phyloP scores from a whole-genome alignment of 129 eudicot genomes.

The Chrysanthemum makinoi region DNA sequence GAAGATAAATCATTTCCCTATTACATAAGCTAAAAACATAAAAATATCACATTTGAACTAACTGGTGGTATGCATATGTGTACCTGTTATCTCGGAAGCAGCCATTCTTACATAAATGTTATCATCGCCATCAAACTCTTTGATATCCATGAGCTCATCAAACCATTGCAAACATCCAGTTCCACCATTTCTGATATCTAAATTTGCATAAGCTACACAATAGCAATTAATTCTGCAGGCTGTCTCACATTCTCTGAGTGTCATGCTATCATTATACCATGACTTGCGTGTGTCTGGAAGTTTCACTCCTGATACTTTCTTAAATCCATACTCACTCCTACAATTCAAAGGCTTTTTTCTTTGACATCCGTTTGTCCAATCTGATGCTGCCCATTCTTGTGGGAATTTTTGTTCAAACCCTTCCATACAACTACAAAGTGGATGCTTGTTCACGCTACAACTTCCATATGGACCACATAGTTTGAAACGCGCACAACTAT shows the following conservation, averaged over 20 bases:
- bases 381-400: constrained; percentile 25
- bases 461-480: constrained; percentile 37
- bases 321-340: constrained; percentile 17
- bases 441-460: constrained; percentile 23
- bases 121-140: constrained; percentile 18
- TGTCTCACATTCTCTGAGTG: constrained; percentile 33
- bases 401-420: constrained; percentile 28
- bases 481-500: constrained; percentile 23
- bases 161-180: constrained; percentile 45
- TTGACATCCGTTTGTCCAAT: constrained; percentile 35
- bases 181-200: constrained; percentile 28
- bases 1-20: too few species aligned
- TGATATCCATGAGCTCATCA: constrained; percentile 27
- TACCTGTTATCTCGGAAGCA: constrained; percentile 24
- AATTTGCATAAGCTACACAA: constrained; percentile 40
- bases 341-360: constrained; percentile 22
- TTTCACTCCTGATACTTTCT: constrained; percentile 18
- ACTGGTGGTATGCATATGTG: too few species aligned
- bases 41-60: too few species aligned
- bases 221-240: constrained; percentile 33
- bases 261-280: constrained; percentile 29
- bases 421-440: constrained; percentile 32
- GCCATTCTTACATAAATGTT: constrained; percentile 29
- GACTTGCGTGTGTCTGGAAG: constrained; percentile 38
- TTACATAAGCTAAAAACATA: neutral